Base-by-base conservation (phyloP, 2,329 filamentous ascomycete genomes). In the Fusarium clavum region DNA sequence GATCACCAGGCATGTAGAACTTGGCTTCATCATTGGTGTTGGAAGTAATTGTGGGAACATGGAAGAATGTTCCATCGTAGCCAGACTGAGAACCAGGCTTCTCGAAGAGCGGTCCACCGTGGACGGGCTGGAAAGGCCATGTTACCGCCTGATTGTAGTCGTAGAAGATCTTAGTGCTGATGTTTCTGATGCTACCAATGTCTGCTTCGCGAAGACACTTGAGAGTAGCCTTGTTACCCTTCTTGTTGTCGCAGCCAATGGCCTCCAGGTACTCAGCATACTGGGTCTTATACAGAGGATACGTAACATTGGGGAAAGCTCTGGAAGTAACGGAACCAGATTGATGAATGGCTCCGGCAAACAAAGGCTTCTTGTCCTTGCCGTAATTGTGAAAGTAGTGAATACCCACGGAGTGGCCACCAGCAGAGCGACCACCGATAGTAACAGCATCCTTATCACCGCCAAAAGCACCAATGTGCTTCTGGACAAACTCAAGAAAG, bases 361-460 rank as follows among this genome's bases (percentile, higher is more conserved):
- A 81, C 6, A 80, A 61, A 0, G 76, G 75, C 67, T 77, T 69
- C 4, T 52, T 48, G 5, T 72, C 74, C 20, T 73, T 71, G 5
- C 75, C 78, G 16, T 81, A 82, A 43, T 79, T 81, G 52, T 81
- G 79, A 34, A 80, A 81, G 34, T 81, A 79, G 49, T 80, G 78
- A 4, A 81, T 79, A 9, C 79, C 80, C 0, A 80, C 78, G 0
- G 80, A 80, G 59, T 81, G 79, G 10, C 77, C 71, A 48, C 88
- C 87, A 1, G 88, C 86, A 12, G 83, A 85, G 63, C 87, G 84
- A 0, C 88, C 87, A 60, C 83, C 83, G 20, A 89, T 82, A 0
- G 86, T 88, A 1, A 90, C 84, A 9, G 83, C 81, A 3, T 74
- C 67, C 0, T 82, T 81, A 55, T 89, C 83, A 5, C 87, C 87